Evolutionary conservation across 2,329 filamentous ascomycete genomes (phyloP).

Genomic region (Paraphoma sp.): DNA sequence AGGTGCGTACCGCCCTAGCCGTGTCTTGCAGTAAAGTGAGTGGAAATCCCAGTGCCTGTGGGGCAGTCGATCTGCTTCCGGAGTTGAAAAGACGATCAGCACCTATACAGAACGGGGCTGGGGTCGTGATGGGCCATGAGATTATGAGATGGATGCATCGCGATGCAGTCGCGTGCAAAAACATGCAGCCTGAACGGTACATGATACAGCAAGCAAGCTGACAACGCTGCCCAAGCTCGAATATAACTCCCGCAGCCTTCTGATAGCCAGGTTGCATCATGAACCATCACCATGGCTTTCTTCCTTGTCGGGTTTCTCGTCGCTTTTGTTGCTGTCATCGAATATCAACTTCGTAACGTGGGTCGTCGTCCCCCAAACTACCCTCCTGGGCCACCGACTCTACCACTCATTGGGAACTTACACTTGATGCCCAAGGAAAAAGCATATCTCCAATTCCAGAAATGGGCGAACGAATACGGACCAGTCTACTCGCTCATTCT

Average conservation of each 20-base stretch:
- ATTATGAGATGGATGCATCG: neutral
- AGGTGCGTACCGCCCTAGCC: neutral
- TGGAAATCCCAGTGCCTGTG: neutral
- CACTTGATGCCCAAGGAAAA: conserved; percentile 56
- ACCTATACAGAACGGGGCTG: neutral
- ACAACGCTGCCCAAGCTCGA: neutral
- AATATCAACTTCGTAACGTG: conserved; percentile 15
- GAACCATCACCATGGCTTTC: conserved; percentile 6
- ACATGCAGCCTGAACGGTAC: neutral
- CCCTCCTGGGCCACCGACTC: conserved; percentile 60
- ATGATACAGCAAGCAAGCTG: neutral
- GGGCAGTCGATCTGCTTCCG: too few relatives aligned
- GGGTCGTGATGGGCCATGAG: neutral
- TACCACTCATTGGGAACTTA: conserved; percentile 61
- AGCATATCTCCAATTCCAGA: conserved; percentile 56
- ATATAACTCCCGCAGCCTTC: neutral
- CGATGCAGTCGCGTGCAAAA: neutral
- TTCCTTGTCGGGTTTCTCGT: neutral
- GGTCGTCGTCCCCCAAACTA: conserved; percentile 44
- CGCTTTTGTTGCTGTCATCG: neutral
- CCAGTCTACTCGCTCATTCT: conserved; percentile 61
- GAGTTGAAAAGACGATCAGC: neutral
- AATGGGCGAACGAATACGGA: conserved; percentile 61
- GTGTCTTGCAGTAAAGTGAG: neutral
- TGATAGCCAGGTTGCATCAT: neutral